These are phyloP conservation scores for Rhizopogon roseolus DNA, from an alignment of 768 basidiomycete genomes.

Conservation along the genomic window DNA sequence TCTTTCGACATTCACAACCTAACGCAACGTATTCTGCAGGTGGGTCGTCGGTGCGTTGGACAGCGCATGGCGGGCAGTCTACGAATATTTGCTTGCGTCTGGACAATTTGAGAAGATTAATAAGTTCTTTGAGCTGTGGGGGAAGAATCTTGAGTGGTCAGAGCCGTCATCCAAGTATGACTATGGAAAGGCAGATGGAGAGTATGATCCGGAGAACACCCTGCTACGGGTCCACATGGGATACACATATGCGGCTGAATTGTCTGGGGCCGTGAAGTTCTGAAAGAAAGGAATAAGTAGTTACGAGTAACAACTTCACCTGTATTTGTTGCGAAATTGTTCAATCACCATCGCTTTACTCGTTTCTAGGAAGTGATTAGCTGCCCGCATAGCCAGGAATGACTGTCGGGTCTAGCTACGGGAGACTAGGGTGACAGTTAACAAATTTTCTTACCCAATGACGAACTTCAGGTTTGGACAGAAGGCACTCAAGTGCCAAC, in stretches of 20 bases:
- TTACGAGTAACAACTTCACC: neutral
- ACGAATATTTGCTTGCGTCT: slow-evolving; percentile 16
- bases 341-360: too few species aligned
- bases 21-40: slow-evolving; percentile 6
- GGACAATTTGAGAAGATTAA: slow-evolving; percentile 5
- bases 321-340: neutral
- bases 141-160: slow-evolving; percentile 26
- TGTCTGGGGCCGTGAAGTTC: neutral
- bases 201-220: neutral
- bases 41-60: slow-evolving; percentile 39
- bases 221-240: slow-evolving; percentile 69
- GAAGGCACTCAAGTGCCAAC: too few species aligned
- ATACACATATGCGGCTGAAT: neutral
- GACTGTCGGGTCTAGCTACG: too few species aligned
- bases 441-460: too few species aligned
- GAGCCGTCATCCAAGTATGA: neutral
- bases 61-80: slow-evolving; percentile 31
- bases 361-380: too few species aligned
- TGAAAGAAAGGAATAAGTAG: neutral
- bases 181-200: neutral
- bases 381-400: too few species aligned
- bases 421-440: too few species aligned
- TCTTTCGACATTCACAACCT: neutral
- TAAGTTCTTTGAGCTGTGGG: slow-evolving; percentile 24
- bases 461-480: too few species aligned